A percentile compares a stretch with the other conserved stretches of the same genome.
Evolutionary conservation across 1,139 yeast genomes (phyloP).

Genomic region (Eremothecium sinecaudum): DNA sequence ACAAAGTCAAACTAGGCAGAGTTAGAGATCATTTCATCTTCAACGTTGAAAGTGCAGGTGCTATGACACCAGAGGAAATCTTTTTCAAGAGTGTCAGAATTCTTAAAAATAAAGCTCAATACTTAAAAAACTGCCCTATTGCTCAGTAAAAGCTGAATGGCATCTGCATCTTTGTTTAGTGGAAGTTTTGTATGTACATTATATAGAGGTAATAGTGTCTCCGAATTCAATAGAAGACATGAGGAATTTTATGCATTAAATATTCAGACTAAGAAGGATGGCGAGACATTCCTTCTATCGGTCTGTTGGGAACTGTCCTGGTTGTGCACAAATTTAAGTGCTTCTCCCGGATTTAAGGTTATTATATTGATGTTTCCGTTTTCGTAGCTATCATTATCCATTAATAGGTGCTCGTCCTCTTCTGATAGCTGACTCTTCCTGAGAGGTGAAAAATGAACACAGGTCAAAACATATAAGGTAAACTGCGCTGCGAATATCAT

Average conservation of each 20-base stretch:
- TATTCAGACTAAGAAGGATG: neutral
- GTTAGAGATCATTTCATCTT: conserved; percentile 86
- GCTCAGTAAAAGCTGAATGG: conserved; percentile 39
- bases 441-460: conserved; percentile 29
- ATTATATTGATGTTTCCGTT: conserved; percentile 4
- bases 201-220: too few relatives aligned
- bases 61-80: conserved; percentile 93
- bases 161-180: too few relatives aligned
- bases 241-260: too few relatives aligned
- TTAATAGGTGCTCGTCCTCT: conserved; percentile 11
- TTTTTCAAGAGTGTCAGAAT: conserved; percentile 83
- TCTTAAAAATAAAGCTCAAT: conserved; percentile 76
- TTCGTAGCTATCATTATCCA: conserved; percentile 10
- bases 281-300: neutral
- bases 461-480: conserved; percentile 29
- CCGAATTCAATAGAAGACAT: too few relatives aligned
- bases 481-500: conserved; percentile 28
- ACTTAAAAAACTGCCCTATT: conserved; percentile 69
- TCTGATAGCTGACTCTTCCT: conserved; percentile 11
- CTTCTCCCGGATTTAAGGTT: conserved; percentile 4
- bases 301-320: neutral
- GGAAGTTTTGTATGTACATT: too few relatives aligned
- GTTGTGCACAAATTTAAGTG: conserved; percentile 5
- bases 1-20: conserved; percentile 85
- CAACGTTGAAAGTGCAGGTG: conserved; percentile 91